These are phyloP conservation scores for Kentomonas sorsogonicus DNA, from an alignment of 208 protist genomes.

Conservation along the genomic window DNA sequence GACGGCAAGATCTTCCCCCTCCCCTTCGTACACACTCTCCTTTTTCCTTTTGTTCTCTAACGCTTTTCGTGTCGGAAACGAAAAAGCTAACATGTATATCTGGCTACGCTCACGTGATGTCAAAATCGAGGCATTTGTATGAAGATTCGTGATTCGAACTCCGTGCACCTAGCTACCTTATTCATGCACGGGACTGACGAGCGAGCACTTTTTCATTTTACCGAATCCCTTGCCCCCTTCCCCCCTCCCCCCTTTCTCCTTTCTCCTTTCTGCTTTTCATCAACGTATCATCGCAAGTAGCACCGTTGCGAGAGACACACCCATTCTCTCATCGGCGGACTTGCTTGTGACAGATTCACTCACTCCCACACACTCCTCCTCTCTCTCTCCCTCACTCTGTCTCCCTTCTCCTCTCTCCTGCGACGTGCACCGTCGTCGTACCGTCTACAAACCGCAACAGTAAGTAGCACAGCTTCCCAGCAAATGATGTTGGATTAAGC, in stretches of 20 bases:
- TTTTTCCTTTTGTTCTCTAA: not conserved
- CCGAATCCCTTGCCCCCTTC: not conserved
- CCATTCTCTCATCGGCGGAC: slow-evolving; percentile 19
- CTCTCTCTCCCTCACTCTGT: too few relatives aligned
- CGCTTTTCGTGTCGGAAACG: not conserved
- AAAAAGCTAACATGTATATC: not conserved
- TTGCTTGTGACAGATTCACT: slow-evolving; percentile 14
- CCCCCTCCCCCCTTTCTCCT: not conserved
- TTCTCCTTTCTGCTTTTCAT: slow-evolving; percentile 1
- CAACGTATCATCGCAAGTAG: slow-evolving; percentile 14
- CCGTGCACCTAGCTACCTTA: too few relatives aligned
- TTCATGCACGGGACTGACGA: too few relatives aligned
- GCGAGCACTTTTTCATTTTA: not conserved
- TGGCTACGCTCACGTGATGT: not conserved
- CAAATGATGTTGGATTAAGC: not conserved
- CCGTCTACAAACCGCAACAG: not conserved
- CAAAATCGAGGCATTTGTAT: not conserved
- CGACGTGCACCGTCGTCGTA: too few relatives aligned
- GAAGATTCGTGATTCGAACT: not conserved
- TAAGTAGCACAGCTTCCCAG: not conserved
- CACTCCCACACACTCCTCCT: too few relatives aligned
- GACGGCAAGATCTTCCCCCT: not conserved
- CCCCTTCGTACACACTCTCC: not conserved
- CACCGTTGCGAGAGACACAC: slow-evolving; percentile 19
- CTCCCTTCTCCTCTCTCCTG: not conserved